Base-by-base conservation (phyloP, 164 flowering plant genomes). In the Vitis amurensis region DNA sequence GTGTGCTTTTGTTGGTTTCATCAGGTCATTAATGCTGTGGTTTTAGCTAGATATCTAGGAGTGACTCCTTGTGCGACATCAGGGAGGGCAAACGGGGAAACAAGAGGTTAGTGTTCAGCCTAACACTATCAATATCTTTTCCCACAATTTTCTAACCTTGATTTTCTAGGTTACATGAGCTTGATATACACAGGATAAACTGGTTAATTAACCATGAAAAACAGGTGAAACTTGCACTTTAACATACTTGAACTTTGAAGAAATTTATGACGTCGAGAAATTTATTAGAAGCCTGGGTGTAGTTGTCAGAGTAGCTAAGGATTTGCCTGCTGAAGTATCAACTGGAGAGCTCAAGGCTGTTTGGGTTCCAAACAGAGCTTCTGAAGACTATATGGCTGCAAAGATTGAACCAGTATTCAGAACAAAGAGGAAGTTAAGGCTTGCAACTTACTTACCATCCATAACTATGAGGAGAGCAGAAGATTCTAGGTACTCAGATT, bases 1-100 rank as follows among this genome's bases (percentile, higher is more conserved):
- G 27, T 23, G 27, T 23, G 27, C 27, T 23, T 23, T 23, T 23
- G 27, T 23, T 37, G 4, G 44, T 37, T 37, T 37, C 44, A 37
- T 37, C 44, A 27, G 23, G 30, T 70, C 61, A 49, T 51, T 13
- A 62, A 70, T 63, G 73, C 73, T 9, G 64, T 70, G 14, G 9
- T 70, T 29, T 50, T 70, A 15, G 73, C 73, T 3, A 63, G 19
- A 62, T 55, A 70, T 7, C 49, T 70, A 10, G 61, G 67, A 9
- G 73, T 67, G 13, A 61, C 58, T 17, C 67, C 27, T 70, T 31
- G 67, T 62, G 13, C 50, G 73, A 70, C 52, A 61, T 70, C 12
- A 53, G 23, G n/a, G 73, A 67, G 8, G 23, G 11, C 27, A 63
- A 70, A 30, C 58, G 7, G 12, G 64, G 65, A 50, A 64, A 48